Evolutionary conservation across 768 basidiomycete species (phyloP).

Genomic region (Naganishia vaughanmartiniae): DNA sequence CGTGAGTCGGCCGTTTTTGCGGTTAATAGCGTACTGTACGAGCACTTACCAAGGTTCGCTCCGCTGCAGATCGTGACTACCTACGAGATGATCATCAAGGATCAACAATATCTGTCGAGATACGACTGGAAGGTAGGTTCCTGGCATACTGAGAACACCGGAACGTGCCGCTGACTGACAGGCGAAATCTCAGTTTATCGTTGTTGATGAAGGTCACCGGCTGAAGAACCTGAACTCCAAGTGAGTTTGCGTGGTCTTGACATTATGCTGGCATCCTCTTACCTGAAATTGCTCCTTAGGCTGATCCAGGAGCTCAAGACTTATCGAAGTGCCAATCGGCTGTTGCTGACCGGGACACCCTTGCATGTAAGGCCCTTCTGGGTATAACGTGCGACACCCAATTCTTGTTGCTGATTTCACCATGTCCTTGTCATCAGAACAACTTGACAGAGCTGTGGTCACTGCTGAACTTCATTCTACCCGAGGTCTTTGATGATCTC

Average conservation of each 20-base stretch:
- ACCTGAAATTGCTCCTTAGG: slow-evolving; percentile 34
- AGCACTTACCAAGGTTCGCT: not conserved
- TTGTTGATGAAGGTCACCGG: slow-evolving; percentile 75
- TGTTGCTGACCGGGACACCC: slow-evolving; percentile 95
- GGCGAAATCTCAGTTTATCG: slow-evolving; percentile 72
- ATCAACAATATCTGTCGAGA: slow-evolving; percentile 64
- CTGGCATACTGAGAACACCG: not conserved
- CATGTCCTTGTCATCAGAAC: slow-evolving; percentile 61
- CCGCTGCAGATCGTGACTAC: slow-evolving; percentile 63
- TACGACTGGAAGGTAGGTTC: slow-evolving; percentile 57
- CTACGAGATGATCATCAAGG: slow-evolving; percentile 87
- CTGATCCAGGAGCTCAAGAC: slow-evolving; percentile 86
- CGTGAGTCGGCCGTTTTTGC: slow-evolving; percentile 49
- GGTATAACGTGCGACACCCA: not conserved
- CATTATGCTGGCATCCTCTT: not conserved
- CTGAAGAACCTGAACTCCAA: slow-evolving; percentile 91
- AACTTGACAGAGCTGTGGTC: slow-evolving; percentile 94
- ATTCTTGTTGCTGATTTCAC: not conserved
- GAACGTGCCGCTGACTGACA: slow-evolving; percentile 4
- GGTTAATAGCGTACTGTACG: no score
- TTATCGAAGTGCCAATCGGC: slow-evolving; percentile 75
- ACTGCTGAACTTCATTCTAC: slow-evolving; percentile 90
- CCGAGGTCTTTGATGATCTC: slow-evolving; percentile 85
- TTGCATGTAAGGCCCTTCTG: slow-evolving; percentile 66
- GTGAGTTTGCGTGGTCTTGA: slow-evolving; percentile 41